A percentile compares a stretch with the other conserved stretches of the same genome.
Conservation (phyloP, 495 filamentous ascomycete species). For the Penicilliopsis zonata region DNA sequence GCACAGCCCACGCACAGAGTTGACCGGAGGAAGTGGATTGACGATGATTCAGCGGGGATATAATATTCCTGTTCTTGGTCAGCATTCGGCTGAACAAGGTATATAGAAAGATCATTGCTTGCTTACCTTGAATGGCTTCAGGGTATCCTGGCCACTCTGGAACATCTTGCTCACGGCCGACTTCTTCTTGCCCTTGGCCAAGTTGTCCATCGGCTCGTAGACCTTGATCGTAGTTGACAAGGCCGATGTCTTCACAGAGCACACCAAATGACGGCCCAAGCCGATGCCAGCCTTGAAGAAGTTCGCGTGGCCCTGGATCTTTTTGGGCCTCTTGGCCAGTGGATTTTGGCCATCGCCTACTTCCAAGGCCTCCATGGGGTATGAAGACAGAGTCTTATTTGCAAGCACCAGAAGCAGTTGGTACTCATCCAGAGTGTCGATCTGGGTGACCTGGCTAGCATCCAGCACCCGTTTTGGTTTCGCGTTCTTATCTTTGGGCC, state of each 20-base stretch:
- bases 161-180: conserved; percentile 92
- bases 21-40: conserved; percentile 92
- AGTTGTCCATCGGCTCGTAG: conserved; percentile 87
- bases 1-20: conserved; percentile 95
- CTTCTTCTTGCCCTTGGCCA: conserved; percentile 80
- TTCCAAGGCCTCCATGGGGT: conserved; percentile 74
- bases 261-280: conserved; percentile 85
- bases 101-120: no score
- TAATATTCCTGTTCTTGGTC: conserved; percentile 89
- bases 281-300: conserved; percentile 98
- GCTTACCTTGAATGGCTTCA: conserved; percentile 90
- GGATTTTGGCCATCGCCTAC: conserved; percentile 59
- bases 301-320: conserved; percentile 93
- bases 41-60: conserved; percentile 90
- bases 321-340: conserved; percentile 78
- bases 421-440: conserved; percentile 94
- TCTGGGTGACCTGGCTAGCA: conserved; percentile 75
- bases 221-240: conserved; percentile 94
- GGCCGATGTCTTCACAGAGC: conserved; percentile 82
- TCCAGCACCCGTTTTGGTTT: conserved; percentile 81
- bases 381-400: conserved; percentile 82
- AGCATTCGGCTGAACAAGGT: no score
- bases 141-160: conserved; percentile 79
- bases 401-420: conserved; percentile 82
- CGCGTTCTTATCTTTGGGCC: conserved; percentile 64